Percentiles rank a stretch among this genome's conserved stretches.
These are phyloP conservation scores for Carpinus viminea DNA, from an alignment of 306 rosid species.

Conservation along the genomic window DNA sequence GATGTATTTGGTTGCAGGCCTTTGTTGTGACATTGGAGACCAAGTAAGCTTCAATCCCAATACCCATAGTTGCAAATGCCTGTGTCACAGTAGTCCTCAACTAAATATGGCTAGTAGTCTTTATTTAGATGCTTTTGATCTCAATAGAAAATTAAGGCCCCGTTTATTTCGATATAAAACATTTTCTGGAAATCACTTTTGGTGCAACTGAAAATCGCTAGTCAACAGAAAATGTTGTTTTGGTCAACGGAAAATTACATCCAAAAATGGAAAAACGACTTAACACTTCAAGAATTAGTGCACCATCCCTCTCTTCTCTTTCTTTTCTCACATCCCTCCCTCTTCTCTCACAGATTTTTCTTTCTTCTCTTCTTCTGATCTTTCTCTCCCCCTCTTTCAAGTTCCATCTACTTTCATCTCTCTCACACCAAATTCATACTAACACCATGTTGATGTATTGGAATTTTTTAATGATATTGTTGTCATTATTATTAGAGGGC, in stretches of 20 bases:
- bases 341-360: not conserved
- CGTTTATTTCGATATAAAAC: not conserved
- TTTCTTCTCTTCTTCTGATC: not conserved
- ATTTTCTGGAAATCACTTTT: not conserved
- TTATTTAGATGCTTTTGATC: not conserved
- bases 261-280: not conserved
- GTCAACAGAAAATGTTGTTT: not conserved
- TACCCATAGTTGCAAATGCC: constrained; percentile 11
- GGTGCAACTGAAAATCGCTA: not conserved
- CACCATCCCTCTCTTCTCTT: not conserved
- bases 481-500: no score
- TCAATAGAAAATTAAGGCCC: not conserved
- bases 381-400: not conserved
- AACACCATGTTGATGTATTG: not conserved
- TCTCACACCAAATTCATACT: not conserved
- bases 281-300: not conserved
- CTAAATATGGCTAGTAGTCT: not conserved
- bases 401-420: not conserved
- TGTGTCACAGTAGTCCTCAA: not conserved
- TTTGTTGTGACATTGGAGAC: constrained; percentile 88
- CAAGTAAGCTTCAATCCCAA: constrained; percentile 60
- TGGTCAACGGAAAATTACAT: not conserved
- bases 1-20: constrained; percentile 99
- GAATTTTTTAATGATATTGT: no score
- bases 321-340: not conserved